Conservation (phyloP, 441 rosid genomes). For the Geranium incanum region DNA sequence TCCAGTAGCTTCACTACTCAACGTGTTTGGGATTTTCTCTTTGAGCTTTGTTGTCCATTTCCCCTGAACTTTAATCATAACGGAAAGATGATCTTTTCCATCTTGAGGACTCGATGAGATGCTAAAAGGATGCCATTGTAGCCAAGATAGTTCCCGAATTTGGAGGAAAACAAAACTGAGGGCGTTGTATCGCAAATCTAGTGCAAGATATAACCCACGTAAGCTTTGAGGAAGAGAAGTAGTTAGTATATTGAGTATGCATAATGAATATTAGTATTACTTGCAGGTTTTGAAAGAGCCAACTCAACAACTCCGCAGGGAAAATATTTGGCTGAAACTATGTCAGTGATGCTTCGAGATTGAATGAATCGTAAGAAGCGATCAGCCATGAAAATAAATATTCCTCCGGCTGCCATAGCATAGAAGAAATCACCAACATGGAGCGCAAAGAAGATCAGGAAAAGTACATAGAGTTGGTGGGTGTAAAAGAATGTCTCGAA, state of each 20-base stretch:
- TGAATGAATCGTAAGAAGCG: constrained; percentile 64
- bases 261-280: constrained; percentile 27
- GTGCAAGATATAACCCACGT: background rate
- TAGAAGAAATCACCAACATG: constrained; percentile 53
- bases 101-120: constrained; percentile 63
- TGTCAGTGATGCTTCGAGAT: constrained; percentile 43
- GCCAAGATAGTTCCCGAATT: constrained; percentile 61
- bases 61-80: constrained; percentile 59
- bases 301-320: constrained; percentile 57
- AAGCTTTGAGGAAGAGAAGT: background rate
- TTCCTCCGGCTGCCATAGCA: constrained; percentile 49
- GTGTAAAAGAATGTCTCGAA: constrained; percentile 72
- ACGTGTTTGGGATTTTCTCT: constrained; percentile 32
- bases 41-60: constrained; percentile 52
- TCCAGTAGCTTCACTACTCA: constrained; percentile 26
- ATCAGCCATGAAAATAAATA: constrained; percentile 52
- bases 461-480: constrained; percentile 52
- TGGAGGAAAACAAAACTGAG: constrained; percentile 80
- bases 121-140: constrained; percentile 71
- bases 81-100: constrained; percentile 43
- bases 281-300: constrained; percentile 46
- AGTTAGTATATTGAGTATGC: background rate
- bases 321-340: constrained; percentile 49
- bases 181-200: constrained; percentile 72
- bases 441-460: constrained; percentile 53